These are phyloP conservation scores for Erythrophleum ivorense DNA, from an alignment of 331 rosid genomes.

Conservation along the genomic window DNA sequence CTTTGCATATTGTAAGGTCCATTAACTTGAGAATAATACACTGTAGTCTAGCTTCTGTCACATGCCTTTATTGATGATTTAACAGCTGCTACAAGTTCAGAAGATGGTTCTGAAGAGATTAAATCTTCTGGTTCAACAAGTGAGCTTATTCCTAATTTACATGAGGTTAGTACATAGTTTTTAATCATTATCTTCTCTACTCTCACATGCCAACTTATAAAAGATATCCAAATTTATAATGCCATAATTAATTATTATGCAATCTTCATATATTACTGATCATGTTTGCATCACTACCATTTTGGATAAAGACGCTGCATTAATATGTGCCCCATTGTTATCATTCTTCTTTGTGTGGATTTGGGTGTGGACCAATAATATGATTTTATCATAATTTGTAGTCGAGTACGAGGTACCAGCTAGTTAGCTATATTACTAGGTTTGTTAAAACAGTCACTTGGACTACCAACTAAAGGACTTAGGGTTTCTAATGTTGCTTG, in stretches of 20 bases:
- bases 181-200: not conserved
- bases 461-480: not conserved
- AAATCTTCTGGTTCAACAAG: conserved; percentile 52
- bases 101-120: conserved; percentile 55
- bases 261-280: conserved; percentile 17
- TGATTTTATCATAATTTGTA: not conserved
- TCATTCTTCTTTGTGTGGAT: not conserved
- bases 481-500: not conserved
- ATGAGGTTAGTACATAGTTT: conserved; percentile 58
- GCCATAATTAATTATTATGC: not conserved
- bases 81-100: conserved; percentile 57
- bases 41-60: conserved; percentile 32
- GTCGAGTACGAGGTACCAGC: no score
- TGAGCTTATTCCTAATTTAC: conserved; percentile 54
- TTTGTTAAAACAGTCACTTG: not conserved
- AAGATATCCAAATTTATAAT: conserved; percentile 23
- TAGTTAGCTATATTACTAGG: not conserved
- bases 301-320: not conserved
- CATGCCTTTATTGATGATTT: conserved; percentile 40
- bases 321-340: not conserved
- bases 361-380: not conserved
- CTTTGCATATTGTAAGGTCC: not conserved
- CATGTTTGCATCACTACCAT: not conserved
- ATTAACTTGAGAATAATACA: conserved; percentile 30
- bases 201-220: not conserved